Evolutionary conservation across 179 eudicot species (phyloP).

Genomic region (Beta macrorhiza): DNA sequence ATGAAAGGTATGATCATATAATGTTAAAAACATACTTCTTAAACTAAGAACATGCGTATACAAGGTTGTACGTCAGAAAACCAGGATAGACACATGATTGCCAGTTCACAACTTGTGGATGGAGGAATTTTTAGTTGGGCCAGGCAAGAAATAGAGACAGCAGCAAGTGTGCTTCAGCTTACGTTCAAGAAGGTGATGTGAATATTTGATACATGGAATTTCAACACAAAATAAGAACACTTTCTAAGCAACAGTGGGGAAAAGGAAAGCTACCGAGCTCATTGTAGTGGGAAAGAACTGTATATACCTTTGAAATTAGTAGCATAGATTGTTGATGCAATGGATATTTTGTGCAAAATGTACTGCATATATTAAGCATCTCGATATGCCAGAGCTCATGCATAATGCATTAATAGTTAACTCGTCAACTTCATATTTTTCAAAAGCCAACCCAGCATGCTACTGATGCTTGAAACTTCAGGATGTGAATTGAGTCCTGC

Average conservation of each 20-base stretch:
- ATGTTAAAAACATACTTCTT: too few species aligned
- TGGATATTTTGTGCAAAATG: not conserved
- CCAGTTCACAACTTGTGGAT: not conserved
- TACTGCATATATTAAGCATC: constrained; percentile 5
- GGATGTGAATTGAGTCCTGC: constrained; percentile 37
- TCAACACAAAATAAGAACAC: not conserved
- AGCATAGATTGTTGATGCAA: too few species aligned
- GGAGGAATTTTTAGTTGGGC: not conserved
- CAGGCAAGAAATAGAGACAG: not conserved
- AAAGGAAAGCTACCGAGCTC: not conserved
- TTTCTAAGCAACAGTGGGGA: not conserved
- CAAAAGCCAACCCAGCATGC: constrained; percentile 31
- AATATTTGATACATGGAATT: not conserved
- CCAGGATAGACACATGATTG: not conserved
- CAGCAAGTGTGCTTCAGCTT: not conserved
- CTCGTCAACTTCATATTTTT: constrained; percentile 36
- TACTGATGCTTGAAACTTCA: constrained; percentile 24
- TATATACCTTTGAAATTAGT: constrained; percentile 4
- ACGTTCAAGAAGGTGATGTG: not conserved
- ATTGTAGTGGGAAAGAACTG: not conserved
- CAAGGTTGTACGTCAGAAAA: not conserved
- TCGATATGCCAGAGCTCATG: constrained; percentile 3
- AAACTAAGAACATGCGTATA: too few species aligned
- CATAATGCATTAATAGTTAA: constrained; percentile 5
- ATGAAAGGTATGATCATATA: not conserved